phyloP scores from a whole-genome alignment of 2,329 filamentous ascomycete species.

The Beauveria pseudobassiana region DNA sequence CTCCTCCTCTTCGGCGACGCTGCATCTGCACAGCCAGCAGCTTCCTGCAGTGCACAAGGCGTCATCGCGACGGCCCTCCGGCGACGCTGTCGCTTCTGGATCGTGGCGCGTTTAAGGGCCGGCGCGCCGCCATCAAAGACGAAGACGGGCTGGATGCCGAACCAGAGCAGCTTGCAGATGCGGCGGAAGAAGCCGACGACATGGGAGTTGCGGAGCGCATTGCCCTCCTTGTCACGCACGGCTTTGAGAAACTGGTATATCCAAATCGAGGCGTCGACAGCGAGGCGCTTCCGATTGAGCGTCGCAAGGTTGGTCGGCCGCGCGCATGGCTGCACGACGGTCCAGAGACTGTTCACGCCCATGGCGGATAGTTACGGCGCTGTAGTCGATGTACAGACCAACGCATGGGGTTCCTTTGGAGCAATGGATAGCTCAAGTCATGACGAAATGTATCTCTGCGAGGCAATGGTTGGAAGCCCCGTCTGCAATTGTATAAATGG shows the following conservation, averaged over 20 bases:
- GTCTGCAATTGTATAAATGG: background rate
- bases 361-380: constrained; percentile 41
- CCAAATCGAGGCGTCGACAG: constrained; percentile 98
- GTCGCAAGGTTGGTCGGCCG: constrained; percentile 94
- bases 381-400: background rate
- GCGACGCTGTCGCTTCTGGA: constrained; percentile 67
- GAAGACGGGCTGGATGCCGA: constrained; percentile 93
- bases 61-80: constrained; percentile 91
- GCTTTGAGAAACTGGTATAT: constrained; percentile 99
- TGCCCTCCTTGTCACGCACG: constrained; percentile 95
- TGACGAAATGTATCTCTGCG: background rate
- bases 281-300: constrained; percentile 90
- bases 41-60: constrained; percentile 82
- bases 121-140: constrained; percentile 97
- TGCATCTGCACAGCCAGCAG: constrained; percentile 93
- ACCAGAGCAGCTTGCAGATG: constrained; percentile 95
- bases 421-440: background rate
- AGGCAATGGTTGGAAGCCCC: background rate
- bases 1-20: constrained; percentile 76
- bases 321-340: constrained; percentile 88
- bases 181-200: constrained; percentile 96
- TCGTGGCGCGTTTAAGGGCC: constrained; percentile 82
- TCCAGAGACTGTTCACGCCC: constrained; percentile 98
- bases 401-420: background rate
- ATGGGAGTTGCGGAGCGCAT: constrained; percentile 91